Percentiles rank a stretch among this genome's conserved stretches.
phyloP scores from a whole-genome alignment of 306 rosid genomes.

The Cicer pinnatifidum region DNA sequence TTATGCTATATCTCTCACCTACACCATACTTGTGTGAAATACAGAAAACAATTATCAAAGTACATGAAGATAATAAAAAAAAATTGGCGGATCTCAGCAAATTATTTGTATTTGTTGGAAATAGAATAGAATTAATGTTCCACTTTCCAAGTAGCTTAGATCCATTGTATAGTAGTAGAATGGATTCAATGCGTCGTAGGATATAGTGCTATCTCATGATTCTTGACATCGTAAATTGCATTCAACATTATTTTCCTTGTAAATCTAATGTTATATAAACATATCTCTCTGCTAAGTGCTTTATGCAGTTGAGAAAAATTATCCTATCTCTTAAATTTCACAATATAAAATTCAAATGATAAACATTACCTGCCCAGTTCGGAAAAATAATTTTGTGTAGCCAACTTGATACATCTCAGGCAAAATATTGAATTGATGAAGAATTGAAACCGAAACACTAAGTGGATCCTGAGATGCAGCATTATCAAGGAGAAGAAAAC shows the following conservation, averaged over 20 bases:
- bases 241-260: background rate
- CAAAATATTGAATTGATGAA: slow-evolving; percentile 87
- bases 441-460: slow-evolving; percentile 91
- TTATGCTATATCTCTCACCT: slow-evolving; percentile 9
- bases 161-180: background rate
- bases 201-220: background rate
- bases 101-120: slow-evolving; percentile 2
- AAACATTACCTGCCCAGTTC: slow-evolving; percentile 89
- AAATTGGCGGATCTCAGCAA: background rate
- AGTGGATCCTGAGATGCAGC: slow-evolving; percentile 89
- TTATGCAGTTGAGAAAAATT: background rate
- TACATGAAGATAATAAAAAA: background rate
- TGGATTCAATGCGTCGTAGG: background rate
- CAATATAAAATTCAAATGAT: background rate
- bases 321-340: background rate
- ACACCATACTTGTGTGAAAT: background rate
- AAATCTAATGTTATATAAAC: background rate
- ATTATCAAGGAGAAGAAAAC: slow-evolving; percentile 87
- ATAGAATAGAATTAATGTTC: background rate
- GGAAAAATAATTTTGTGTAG: slow-evolving; percentile 90
- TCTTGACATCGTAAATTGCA: background rate
- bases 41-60: background rate
- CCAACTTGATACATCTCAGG: slow-evolving; percentile 99
- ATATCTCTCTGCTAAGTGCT: background rate
- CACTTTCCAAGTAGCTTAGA: slow-evolving; percentile 4